Evolutionary conservation across 2,329 filamentous ascomycete species (phyloP).

Genomic region (Monilinia fructigena): DNA sequence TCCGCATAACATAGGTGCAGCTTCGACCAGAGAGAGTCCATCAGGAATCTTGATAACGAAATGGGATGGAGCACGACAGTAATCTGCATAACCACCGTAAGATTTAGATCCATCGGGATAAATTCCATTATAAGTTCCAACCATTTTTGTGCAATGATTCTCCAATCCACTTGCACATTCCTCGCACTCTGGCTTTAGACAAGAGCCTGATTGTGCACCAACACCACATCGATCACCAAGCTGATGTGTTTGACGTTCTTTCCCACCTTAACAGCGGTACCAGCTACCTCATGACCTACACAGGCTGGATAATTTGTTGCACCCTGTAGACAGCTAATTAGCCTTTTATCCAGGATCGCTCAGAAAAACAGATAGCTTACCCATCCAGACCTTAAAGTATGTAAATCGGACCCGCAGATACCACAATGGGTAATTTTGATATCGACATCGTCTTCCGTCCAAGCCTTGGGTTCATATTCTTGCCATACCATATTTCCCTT

Average conservation of each 20-base stretch:
- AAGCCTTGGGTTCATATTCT: slow-evolving; percentile 49
- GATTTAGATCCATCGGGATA: slow-evolving; percentile 23
- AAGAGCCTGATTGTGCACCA: slow-evolving; percentile 48
- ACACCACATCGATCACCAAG: slow-evolving; percentile 56
- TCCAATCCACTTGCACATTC: slow-evolving; percentile 22
- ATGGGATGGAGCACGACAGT: slow-evolving; percentile 20
- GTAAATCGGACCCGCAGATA: slow-evolving; percentile 46
- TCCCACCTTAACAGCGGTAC: slow-evolving; percentile 48
- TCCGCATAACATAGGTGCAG: slow-evolving; percentile 22
- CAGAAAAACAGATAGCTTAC: slow-evolving; percentile 21
- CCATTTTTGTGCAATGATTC: slow-evolving; percentile 11
- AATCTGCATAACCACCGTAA: slow-evolving; percentile 21
- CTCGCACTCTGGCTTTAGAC: slow-evolving; percentile 22
- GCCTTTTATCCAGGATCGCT: slow-evolving; percentile 25
- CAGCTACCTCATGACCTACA: slow-evolving; percentile 54
- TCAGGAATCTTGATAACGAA: slow-evolving; percentile 24
- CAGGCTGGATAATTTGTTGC: slow-evolving; percentile 40
- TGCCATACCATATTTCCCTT: slow-evolving; percentile 42
- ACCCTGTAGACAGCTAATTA: slow-evolving; percentile 4
- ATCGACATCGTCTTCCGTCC: slow-evolving; percentile 52
- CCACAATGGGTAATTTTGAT: slow-evolving; percentile 53
- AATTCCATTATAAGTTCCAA: slow-evolving; percentile 16
- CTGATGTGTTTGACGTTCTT: slow-evolving; percentile 44
- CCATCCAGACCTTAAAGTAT: slow-evolving; percentile 41
- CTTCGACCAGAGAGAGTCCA: slow-evolving; percentile 18